A percentile compares a stretch with the other conserved stretches of the same genome.
These are phyloP conservation scores for Aspergillus versicolor DNA, from an alignment of 2,329 filamentous ascomycete genomes.

Conservation along the genomic window DNA sequence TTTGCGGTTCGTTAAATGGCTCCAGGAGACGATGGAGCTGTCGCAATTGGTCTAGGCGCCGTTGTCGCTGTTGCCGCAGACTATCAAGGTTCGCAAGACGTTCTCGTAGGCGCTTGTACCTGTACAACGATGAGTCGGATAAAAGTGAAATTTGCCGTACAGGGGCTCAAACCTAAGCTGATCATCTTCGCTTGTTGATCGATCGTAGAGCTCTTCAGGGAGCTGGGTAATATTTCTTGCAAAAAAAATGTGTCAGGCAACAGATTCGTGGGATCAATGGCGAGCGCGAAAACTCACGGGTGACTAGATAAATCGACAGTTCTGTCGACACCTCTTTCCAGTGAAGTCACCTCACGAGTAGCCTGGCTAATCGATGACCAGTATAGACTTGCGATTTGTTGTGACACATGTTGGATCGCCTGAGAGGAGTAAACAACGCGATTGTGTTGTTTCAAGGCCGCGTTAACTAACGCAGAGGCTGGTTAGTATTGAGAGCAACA, in stretches of 20 bases:
- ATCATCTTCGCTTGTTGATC: conserved; percentile 31
- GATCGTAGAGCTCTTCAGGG: conserved; percentile 35
- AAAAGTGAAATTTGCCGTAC: conserved; percentile 18
- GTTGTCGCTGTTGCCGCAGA: conserved; percentile 46
- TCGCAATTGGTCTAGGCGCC: conserved; percentile 48
- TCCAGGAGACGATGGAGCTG: conserved; percentile 48
- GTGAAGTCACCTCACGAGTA: conserved; percentile 21
- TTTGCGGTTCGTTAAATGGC: conserved; percentile 50
- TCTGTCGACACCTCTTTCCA: conserved; percentile 34
- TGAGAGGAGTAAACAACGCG: conserved; percentile 55
- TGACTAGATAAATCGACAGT: conserved; percentile 41
- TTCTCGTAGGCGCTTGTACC: conserved; percentile 43
- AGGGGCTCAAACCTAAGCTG: conserved; percentile 30
- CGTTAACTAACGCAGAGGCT: conserved; percentile 44
- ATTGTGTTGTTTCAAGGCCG: conserved; percentile 52
- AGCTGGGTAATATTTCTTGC: conserved; percentile 40
- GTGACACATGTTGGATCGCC: conserved; percentile 55
- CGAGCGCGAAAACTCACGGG: conserved; percentile 26
- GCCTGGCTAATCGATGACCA: conserved; percentile 50
- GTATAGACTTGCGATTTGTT: conserved; percentile 56
- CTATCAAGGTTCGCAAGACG: conserved; percentile 48
- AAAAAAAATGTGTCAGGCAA: conserved; percentile 1
- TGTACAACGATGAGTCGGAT: conserved; percentile 28
- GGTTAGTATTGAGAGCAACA: conserved; percentile 1
- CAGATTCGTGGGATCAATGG: background rate